Conservation (phyloP, 164 flowering plant genomes). For the Vitis rotundifolia region DNA sequence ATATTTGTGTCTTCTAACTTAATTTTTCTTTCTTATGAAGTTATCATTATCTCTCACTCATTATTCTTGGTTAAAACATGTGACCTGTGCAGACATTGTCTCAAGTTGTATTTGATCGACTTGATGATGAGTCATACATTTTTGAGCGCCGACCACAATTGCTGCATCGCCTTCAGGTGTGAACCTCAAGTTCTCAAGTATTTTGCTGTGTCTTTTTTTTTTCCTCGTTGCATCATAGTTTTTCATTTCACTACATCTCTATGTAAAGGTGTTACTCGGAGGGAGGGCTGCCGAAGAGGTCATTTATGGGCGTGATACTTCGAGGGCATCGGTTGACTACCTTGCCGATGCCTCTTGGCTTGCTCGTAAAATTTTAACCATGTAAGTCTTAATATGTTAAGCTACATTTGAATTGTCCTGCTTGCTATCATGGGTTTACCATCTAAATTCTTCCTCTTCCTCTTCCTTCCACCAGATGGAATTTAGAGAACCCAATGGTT, state of each 20-base stretch:
- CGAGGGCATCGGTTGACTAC: slow-evolving; percentile 78
- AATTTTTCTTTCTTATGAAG: neutral
- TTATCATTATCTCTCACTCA: neutral
- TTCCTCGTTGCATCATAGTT: neutral
- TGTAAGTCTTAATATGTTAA: slow-evolving; percentile 35
- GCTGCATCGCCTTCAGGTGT: slow-evolving; percentile 96
- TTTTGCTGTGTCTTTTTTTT: neutral
- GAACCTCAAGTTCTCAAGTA: slow-evolving; percentile 1
- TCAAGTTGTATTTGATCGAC: slow-evolving; percentile 85
- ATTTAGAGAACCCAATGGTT: slow-evolving; percentile 85
- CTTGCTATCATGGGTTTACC: neutral
- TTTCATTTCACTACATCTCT: neutral
- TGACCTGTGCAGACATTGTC: slow-evolving; percentile 68
- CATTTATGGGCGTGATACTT: slow-evolving; percentile 85
- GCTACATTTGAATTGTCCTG: neutral
- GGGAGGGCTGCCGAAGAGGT: slow-evolving; percentile 99
- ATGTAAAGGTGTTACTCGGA: slow-evolving; percentile 80
- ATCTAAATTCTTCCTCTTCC: slow-evolving; percentile 7
- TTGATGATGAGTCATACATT: slow-evolving; percentile 81
- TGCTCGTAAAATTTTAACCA: slow-evolving; percentile 94
- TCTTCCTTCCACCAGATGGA: slow-evolving; percentile 61
- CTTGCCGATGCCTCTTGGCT: slow-evolving; percentile 98
- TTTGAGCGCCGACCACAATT: slow-evolving; percentile 90
- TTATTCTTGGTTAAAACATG: neutral
- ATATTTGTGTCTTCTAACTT: neutral